These are phyloP conservation scores for Salicornia ramosissima DNA, from an alignment of 148 eudicot species.

Conservation along the genomic window DNA sequence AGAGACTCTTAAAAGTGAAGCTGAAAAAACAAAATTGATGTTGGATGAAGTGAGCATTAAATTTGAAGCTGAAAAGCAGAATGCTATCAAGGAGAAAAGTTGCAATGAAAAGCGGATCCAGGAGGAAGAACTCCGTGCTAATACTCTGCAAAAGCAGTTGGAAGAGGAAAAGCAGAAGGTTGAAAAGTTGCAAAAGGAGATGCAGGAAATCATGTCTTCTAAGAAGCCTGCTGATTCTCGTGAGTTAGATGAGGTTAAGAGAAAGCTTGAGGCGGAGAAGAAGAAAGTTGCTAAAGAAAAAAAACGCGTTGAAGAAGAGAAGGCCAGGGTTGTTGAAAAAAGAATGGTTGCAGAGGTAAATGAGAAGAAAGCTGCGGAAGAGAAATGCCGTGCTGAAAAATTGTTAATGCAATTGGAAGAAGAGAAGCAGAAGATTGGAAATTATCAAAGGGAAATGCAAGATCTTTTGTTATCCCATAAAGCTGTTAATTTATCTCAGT, in stretches of 20 bases:
- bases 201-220: constrained; percentile 10
- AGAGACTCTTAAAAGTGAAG: constrained; percentile 48
- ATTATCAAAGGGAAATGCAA: constrained; percentile 13
- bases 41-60: constrained; percentile 40
- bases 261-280: constrained; percentile 35
- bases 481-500: constrained; percentile 13
- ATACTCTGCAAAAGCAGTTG: constrained; percentile 17
- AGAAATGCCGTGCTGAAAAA: constrained; percentile 26
- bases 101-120: constrained; percentile 21
- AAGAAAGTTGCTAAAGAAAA: constrained; percentile 28
- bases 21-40: constrained; percentile 32
- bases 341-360: constrained; percentile 30
- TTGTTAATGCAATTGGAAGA: constrained; percentile 24
- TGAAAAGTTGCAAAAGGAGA: constrained; percentile 17
- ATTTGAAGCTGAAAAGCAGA: constrained; percentile 41
- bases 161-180: constrained; percentile 33
- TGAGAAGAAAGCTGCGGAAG: constrained; percentile 29
- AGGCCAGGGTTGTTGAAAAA: constrained; percentile 23
- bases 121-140: constrained; percentile 31
- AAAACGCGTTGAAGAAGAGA: constrained; percentile 27
- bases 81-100: constrained; percentile 26
- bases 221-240: constrained; percentile 14
- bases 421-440: constrained; percentile 27
- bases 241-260: constrained; percentile 26
- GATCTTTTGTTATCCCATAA: constrained; percentile 9